A percentile compares a stretch with the other conserved stretches of the same genome.
These are phyloP conservation scores for Rhodomyrtus psidioides DNA, from an alignment of 441 rosid species.

Conservation along the genomic window DNA sequence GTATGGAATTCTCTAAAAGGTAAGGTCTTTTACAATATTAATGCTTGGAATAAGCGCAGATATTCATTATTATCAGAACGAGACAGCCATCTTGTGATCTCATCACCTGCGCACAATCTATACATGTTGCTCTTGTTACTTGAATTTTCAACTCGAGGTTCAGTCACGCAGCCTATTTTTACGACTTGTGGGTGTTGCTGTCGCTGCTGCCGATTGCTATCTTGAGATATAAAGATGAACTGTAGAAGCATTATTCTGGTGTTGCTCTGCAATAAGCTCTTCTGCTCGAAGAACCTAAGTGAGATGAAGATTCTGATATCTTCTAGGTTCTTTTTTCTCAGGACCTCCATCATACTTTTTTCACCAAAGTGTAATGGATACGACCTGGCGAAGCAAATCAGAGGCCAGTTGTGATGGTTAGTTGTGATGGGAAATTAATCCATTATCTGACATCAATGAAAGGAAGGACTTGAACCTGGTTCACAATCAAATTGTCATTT, in stretches of 20 bases:
- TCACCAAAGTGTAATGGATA: not conserved
- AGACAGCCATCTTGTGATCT: not conserved
- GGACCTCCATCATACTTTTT: not conserved
- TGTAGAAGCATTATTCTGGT: not conserved
- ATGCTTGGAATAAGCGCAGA: not conserved
- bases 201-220: not conserved
- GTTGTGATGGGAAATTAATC: constrained; percentile 16
- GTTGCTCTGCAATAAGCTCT: not conserved
- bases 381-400: not conserved
- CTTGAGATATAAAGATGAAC: not conserved
- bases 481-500: constrained; percentile 21
- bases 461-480: constrained; percentile 5
- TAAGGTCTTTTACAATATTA: not conserved
- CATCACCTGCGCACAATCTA: not conserved
- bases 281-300: not conserved
- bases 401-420: not conserved
- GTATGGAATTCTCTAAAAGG: not conserved
- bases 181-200: not conserved
- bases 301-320: not conserved
- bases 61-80: not conserved
- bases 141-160: not conserved
- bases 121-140: not conserved
- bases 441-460: constrained; percentile 12
- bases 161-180: not conserved
- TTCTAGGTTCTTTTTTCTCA: not conserved